Base-by-base conservation (phyloP, 1,139 yeast genomes). In the Spathaspora sp. region DNA sequence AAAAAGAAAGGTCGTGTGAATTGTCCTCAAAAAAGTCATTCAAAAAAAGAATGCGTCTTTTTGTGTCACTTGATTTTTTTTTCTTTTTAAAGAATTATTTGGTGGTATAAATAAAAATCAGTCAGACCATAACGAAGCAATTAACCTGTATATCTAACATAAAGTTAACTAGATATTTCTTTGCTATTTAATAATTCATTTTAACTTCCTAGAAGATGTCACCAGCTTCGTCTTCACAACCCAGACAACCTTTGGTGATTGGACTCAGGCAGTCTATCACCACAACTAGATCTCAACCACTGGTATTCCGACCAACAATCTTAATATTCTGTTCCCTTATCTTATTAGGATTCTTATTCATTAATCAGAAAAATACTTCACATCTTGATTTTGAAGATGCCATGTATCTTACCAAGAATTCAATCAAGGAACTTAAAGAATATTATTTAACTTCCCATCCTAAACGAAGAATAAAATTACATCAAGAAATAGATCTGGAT, bases 301-400 rank as follows among this genome's bases (percentile, higher is more conserved):
- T 31, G 36, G 36, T 51, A 17, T 47, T 42, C 36, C 56, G 52
- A 40, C 55, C 56, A 20, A 48, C 52, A 44, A 41, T 60, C 18
- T 31, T 57, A 24, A 41, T 50, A 9, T 41, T 52, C 6, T 55
- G 56, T 43, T 45, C 50, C 24, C 9, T 41, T 11, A 42, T 48
- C 9, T 33, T 50, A 26, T 17, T 50, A 18, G 34, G 43, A 13
- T 50, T 50, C 27, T 43, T 33, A 15, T 33, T 39, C 5, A 29
- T 49, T 8, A 45, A 42, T 40, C 43, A 23, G 29, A 43, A 34
- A 33, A 16, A 43, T 20, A 13, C 39, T 10, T 33, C 42, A 2
- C 55, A 53, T 15, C 41, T 50, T 20, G 60, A 58, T 41, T 38
- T 65, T 9, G 60, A 59, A 42, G 71, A 64, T 43, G 68, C 68